Evolutionary conservation across 257 asterid species (phyloP), one percentile per base, ranked within the genome.

Genomic region (Solanum paucissectum): DNA sequence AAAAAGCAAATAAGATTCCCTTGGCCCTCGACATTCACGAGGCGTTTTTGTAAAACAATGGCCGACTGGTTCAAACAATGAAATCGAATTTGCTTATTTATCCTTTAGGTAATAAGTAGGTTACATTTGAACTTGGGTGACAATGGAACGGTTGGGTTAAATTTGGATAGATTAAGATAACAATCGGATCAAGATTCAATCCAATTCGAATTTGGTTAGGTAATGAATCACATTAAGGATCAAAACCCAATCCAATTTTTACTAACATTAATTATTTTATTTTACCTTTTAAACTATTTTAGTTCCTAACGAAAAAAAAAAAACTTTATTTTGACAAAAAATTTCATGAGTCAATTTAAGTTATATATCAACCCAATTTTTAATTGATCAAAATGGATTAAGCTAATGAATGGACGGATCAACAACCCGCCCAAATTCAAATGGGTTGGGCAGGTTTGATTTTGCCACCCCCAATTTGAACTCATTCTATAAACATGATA

Each of bases 171-270:
- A 29, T 55, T 18, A 55, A 55, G 1, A 55, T 55, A 20, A 55
- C 1, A 55, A 2, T 18, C 2, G 0, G 4, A 55, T 55, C 5
- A 55, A 55, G 0, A 55, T 0, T 20, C n/a, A 20, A 20, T 16
- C 0, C 10, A 55, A 55, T 7, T 2, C 0, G 0, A 55, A 55
- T 55, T 1, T 20, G 5, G 5, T 55, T 55, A 55, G 11, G 1
- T 55, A 55, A 52, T 16, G 9, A 0, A 13, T 52, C 1, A 16
- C 0, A 52, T 52, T 16, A 52, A 0, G 0, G 9, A 4, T 55
- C 10, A 20, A 55, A 0, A 55, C 1, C 0, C 66, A 55, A 20
- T 0, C 0, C 11, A 55, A 20, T 3, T 20, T 55, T 55, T 20
- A 55, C 0, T 7, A 55, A 7, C 2, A 10, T 55, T 20, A 55